These are phyloP conservation scores for Kodamaea fungicola DNA, from an alignment of 1,139 yeast species.

Conservation along the genomic window DNA sequence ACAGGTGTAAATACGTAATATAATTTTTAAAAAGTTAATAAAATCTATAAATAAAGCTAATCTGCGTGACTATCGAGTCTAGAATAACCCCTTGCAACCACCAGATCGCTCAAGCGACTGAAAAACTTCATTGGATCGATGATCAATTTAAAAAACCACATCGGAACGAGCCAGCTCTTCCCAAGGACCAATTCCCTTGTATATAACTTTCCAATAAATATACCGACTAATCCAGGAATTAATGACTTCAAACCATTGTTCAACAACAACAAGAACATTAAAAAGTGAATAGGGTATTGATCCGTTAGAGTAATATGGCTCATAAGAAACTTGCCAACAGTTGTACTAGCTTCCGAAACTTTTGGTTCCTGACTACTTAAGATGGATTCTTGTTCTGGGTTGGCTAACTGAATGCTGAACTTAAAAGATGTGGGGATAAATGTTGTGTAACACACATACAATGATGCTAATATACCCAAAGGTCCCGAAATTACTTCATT, in stretches of 20 bases:
- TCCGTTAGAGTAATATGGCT: slow-evolving; percentile 44
- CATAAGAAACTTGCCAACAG: no score
- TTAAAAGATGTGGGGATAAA: slow-evolving; percentile 60
- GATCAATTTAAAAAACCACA: slow-evolving; percentile 20
- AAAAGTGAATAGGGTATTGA: slow-evolving; percentile 53
- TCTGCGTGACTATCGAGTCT: slow-evolving; percentile 1
- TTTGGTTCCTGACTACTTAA: neutral
- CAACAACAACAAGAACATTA: slow-evolving; percentile 49
- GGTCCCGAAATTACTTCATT: slow-evolving; percentile 56
- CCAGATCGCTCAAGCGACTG: neutral
- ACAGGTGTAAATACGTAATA: no score
- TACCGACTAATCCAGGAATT: slow-evolving; percentile 53
- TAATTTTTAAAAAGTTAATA: no score
- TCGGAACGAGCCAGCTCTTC: slow-evolving; percentile 48
- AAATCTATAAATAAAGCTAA: neutral
- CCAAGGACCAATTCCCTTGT: slow-evolving; percentile 60
- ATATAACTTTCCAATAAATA: slow-evolving; percentile 56
- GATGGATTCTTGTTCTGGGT: slow-evolving; percentile 15
- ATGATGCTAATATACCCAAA: slow-evolving; percentile 55
- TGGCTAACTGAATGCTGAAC: slow-evolving; percentile 45
- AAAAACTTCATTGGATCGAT: slow-evolving; percentile 19
- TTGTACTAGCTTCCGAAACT: neutral
- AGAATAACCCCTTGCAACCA: slow-evolving; percentile 2
- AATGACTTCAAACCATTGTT: slow-evolving; percentile 53
- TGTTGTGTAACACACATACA: slow-evolving; percentile 54